Conservation (phyloP, 345 rosid species). For the Dipteronia dyeriana region DNA sequence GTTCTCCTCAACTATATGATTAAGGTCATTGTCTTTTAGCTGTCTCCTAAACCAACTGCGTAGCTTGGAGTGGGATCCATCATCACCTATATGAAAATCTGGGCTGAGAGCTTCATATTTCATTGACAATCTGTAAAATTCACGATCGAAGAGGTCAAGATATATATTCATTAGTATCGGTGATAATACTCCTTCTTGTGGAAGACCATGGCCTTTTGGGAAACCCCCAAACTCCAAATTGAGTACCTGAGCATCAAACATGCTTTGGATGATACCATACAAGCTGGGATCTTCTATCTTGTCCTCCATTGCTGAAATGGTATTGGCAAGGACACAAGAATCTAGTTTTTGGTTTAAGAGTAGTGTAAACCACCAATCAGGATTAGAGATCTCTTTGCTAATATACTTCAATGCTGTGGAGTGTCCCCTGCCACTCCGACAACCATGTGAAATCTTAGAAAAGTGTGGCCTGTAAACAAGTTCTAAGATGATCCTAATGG, state of each 20-base stretch:
- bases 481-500: conserved; percentile 76
- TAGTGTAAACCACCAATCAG: conserved; percentile 88
- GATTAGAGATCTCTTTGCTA: conserved; percentile 51
- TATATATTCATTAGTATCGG: conserved; percentile 81
- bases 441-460: conserved; percentile 87
- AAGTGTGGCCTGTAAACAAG: conserved; percentile 76
- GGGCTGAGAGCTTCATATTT: conserved; percentile 71
- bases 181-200: conserved; percentile 88
- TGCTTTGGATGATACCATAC: conserved; percentile 49
- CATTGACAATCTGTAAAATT: conserved; percentile 71
- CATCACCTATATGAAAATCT: conserved; percentile 28
- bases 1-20: conserved; percentile 25
- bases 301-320: conserved; percentile 63
- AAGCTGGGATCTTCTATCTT: conserved; percentile 58
- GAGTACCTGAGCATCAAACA: conserved; percentile 72
- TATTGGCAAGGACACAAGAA: conserved; percentile 45
- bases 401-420: conserved; percentile 71
- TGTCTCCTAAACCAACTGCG: conserved; percentile 84
- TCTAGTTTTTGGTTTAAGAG: conserved; percentile 55
- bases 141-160: conserved; percentile 71
- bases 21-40: conserved; percentile 50
- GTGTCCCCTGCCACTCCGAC: conserved; percentile 82
- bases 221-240: conserved; percentile 89
- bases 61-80: conserved; percentile 52
- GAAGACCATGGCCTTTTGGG: conserved; percentile 94